Evolutionary conservation across 495 filamentous ascomycete genomes (phyloP).

Genomic region (Penicillium crystallinum): DNA sequence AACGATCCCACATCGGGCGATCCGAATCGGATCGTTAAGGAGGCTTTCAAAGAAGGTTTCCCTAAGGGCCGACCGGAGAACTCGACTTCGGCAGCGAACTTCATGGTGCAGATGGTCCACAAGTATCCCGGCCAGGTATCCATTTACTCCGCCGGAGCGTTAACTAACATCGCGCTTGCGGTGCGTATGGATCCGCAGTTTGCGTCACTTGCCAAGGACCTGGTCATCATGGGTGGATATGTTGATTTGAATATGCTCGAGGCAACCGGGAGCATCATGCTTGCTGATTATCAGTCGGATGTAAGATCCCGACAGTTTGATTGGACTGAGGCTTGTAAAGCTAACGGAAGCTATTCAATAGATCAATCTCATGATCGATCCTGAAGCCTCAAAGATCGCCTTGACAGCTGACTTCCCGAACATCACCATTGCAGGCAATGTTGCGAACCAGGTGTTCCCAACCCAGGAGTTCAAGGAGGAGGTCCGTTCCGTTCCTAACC

Average conservation of each 20-base stretch:
- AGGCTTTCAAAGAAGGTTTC: slow-evolving; percentile 32
- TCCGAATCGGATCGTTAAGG: slow-evolving; percentile 27
- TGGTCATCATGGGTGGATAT: slow-evolving; percentile 39
- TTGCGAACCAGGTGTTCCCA: slow-evolving; percentile 31
- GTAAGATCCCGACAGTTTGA: background rate
- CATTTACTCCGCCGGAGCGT: slow-evolving; percentile 30
- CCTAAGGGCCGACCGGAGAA: slow-evolving; percentile 24
- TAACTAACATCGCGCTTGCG: slow-evolving; percentile 41
- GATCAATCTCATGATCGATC: slow-evolving; percentile 41
- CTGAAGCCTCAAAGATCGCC: slow-evolving; percentile 38
- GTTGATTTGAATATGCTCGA: slow-evolving; percentile 36
- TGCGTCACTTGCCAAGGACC: slow-evolving; percentile 32
- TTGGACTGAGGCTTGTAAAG: background rate
- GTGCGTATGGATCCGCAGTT: slow-evolving; percentile 35
- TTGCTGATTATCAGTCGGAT: slow-evolving; percentile 32
- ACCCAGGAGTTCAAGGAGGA: slow-evolving; percentile 16
- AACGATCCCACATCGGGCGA: slow-evolving; percentile 31
- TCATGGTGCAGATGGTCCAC: slow-evolving; percentile 37
- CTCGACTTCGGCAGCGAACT: slow-evolving; percentile 29
- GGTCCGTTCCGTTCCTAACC: slow-evolving; percentile 19
- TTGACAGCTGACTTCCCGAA: slow-evolving; percentile 36
- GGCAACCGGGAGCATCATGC: slow-evolving; percentile 19
- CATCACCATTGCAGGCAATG: slow-evolving; percentile 37
- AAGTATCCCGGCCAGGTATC: slow-evolving; percentile 33
- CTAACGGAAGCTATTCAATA: background rate